Evolutionary conservation across 1,284 basidiomycete species (phyloP).

Genomic region (Irpex rosettiformis): DNA sequence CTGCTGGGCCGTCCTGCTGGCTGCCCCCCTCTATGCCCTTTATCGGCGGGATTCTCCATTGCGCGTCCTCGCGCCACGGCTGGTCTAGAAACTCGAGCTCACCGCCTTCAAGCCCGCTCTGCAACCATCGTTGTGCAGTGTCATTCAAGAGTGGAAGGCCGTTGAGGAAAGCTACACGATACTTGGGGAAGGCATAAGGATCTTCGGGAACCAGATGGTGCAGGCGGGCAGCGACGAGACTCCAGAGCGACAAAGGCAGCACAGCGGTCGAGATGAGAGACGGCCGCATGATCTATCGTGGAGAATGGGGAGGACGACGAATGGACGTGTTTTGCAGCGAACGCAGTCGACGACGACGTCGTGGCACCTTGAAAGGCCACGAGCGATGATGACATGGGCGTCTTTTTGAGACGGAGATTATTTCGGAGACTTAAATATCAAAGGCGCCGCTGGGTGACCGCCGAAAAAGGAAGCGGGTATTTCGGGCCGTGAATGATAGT

Average conservation of each 20-base stretch:
- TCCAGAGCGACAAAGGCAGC: slow-evolving; percentile 19
- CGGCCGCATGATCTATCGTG: neutral
- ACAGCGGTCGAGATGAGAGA: slow-evolving; percentile 16
- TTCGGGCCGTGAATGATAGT: no score
- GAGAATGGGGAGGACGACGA: neutral
- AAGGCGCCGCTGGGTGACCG: no score
- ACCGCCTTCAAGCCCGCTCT: slow-evolving; percentile 64
- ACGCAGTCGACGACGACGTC: no score
- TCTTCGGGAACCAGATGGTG: slow-evolving; percentile 72
- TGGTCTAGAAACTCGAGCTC: slow-evolving; percentile 75
- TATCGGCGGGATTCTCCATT: slow-evolving; percentile 33
- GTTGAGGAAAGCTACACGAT: slow-evolving; percentile 78
- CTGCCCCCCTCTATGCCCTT: slow-evolving; percentile 59
- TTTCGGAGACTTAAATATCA: no score
- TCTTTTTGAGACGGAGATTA: neutral
- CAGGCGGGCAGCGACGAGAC: slow-evolving; percentile 38
- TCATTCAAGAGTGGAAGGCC: slow-evolving; percentile 70
- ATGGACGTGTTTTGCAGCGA: neutral
- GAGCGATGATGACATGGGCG: neutral
- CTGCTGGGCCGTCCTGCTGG: slow-evolving; percentile 9
- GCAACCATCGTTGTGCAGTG: slow-evolving; percentile 73
- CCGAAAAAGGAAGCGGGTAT: no score
- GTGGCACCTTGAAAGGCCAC: neutral
- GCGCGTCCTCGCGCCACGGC: slow-evolving; percentile 44
- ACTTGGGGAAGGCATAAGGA: slow-evolving; percentile 81